Conservation (phyloP, 2,329 filamentous ascomycete genomes). For the Fusarium zealandicum region DNA sequence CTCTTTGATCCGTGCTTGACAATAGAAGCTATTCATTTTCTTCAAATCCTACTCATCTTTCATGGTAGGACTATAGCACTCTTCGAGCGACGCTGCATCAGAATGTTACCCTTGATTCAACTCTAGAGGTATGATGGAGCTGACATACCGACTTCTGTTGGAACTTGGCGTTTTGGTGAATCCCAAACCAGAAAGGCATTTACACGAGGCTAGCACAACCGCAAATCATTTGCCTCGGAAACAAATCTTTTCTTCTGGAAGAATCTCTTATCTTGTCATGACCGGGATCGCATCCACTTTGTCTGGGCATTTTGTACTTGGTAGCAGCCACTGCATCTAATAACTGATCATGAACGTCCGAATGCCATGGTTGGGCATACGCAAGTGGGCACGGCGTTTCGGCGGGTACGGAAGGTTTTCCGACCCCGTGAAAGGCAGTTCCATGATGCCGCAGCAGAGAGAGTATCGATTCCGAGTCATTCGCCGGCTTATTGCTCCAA, state of each 20-base stretch:
- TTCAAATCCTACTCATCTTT: too few species aligned
- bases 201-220: conserved; percentile 8
- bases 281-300: conserved; percentile 17
- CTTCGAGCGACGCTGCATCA: too few species aligned
- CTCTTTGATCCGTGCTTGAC: not conserved
- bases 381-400: conserved; percentile 29
- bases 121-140: too few species aligned
- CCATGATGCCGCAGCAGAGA: not conserved
- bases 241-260: conserved; percentile 18
- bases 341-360: conserved; percentile 8
- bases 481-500: conserved; percentile 14
- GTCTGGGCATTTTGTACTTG: not conserved
- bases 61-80: too few species aligned
- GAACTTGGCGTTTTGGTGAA: not conserved
- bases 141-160: too few species aligned
- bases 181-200: conserved; percentile 4
- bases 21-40: too few species aligned
- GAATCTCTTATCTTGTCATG: conserved; percentile 16
- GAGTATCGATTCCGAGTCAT: conserved; percentile 22
- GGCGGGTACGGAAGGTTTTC: conserved; percentile 20
- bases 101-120: too few species aligned
- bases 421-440: conserved; percentile 18
- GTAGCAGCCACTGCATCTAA: not conserved
- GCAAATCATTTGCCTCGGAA: conserved; percentile 12
- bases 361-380: not conserved